Evolutionary conservation across 2,329 filamentous ascomycete species (phyloP), one percentile per base, ranked within the genome.

Genomic region (Penicillium sp.): DNA sequence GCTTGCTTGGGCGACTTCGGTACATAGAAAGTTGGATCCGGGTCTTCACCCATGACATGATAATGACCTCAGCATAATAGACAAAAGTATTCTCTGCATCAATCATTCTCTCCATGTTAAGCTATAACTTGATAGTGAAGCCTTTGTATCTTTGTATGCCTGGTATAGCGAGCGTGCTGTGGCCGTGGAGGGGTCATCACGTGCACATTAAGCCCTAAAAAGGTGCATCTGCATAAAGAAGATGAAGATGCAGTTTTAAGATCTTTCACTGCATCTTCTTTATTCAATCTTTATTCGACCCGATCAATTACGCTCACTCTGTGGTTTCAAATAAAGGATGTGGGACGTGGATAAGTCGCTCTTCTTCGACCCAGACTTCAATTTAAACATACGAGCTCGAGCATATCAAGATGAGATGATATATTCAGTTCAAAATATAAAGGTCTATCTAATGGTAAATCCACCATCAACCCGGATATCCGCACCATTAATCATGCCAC

Each of bases 401-500:
- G n/a, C n/a, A n/a, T n/a, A n/a, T n/a, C n/a, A n/a, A n/a, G n/a
- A n/a, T n/a, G n/a, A 22, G 18, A 22, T 22, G 18, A 22, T 22
- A 22, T 5, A 22, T 22, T 22, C 18, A 22, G 18, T 22, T 9
- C 18, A 22, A 26, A 16, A 32, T n/a, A n/a, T n/a, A n/a, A n/a
- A n/a, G n/a, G n/a, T 25, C 25, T 22, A 27, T 27, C 58, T 50
- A 38, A 63, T 58, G 1, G 63, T 66, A 44, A 64, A 66, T 0
- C 64, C 64, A 3, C 64, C 64, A 51, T 67, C 64, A 28, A 67
- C 52, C 16, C 59, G 55, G 33, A 67, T 48, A 51, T 67, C 63
- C 8, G 62, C 62, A 4, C 63, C 64, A 37, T 67, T 67, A 13
- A 66, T 59, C 64, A 66, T 67, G 0, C 57, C 63, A 28, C 61